Evolutionary conservation across 345 rosid genomes (phyloP), one percentile per base, ranked within the genome.

Genomic region (Reutealis trisperma): DNA sequence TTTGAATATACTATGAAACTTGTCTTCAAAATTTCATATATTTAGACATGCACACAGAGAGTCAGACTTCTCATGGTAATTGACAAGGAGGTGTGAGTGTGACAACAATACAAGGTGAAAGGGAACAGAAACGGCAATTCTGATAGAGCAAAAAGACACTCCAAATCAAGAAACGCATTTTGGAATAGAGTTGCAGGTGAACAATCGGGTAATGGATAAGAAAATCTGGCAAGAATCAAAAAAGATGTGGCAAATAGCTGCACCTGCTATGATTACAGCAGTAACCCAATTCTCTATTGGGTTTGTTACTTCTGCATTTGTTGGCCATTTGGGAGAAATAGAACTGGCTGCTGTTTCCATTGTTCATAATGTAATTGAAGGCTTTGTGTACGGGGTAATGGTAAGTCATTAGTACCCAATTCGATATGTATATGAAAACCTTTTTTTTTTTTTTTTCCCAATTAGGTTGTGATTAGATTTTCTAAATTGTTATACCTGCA

Each of bases 181-280:
- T 27, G 74, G 67, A 42, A 32, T 81, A 69, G 79, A 76, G 25
- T 41, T 41, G 67, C 73, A 19, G 44, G 51, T 5, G 41, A 63
- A 30, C 49, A 42, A 57, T 49, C 76, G 52, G 59, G 8, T 65
- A 10, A 15, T 19, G 61, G 41, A 37, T 37, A 22, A 52, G 32
- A 77, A 64, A 71, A 71, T 62, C 77, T 74, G 75, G 84, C 63
- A 66, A 24, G 92, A 89, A 75, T 85, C 86, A 8, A 89, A 89
- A 82, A 85, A 75, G 81, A 77, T 86, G 77, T 87, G 92, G 90
- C 77, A 81, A 47, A 87, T 89, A 27, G 90, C 90, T 15, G 87
- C 77, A 1, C 92, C 90, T n/a, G 85, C 85, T 21, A 73, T 85
- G 47, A 57, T 85, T 10, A 83, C 88, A 0, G 73, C 86, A 49